Evolutionary conservation across 2,329 filamentous ascomycete species (phyloP).

Genomic region (Phaeosphaeria sp.): DNA sequence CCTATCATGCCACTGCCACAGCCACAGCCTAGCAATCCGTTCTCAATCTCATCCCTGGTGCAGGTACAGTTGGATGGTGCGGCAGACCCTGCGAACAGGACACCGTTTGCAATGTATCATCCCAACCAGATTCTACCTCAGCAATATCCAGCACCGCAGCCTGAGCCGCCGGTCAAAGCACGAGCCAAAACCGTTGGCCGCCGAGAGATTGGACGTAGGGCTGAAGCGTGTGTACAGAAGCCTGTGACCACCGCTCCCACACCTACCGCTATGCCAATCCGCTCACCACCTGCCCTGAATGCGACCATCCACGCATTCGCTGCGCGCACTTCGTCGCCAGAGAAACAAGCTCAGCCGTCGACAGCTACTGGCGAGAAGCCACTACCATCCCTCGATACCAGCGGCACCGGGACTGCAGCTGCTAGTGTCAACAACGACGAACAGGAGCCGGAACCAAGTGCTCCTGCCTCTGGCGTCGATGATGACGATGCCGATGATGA

Average conservation of each 20-base stretch:
- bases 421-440: conserved; percentile 45
- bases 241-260: conserved; percentile 39
- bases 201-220: conserved; percentile 64
- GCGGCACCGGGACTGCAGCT: conserved; percentile 51
- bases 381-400: conserved; percentile 23
- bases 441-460: conserved; percentile 54
- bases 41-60: conserved; percentile 42
- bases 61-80: conserved; percentile 18
- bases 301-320: conserved; percentile 21
- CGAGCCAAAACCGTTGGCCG: conserved; percentile 66
- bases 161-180: conserved; percentile 29
- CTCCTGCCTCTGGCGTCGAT: conserved; percentile 57
- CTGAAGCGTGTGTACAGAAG: conserved; percentile 62
- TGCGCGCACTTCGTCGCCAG: conserved; percentile 22
- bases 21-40: conserved; percentile 19
- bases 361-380: conserved; percentile 19
- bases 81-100: conserved; percentile 8
- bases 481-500: conserved; percentile 63
- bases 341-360: conserved; percentile 18
- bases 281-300: conserved; percentile 33
- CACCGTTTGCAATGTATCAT: conserved; percentile 35
- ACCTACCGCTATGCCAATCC: conserved; percentile 41
- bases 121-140: conserved; percentile 30
- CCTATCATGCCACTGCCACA: conserved; percentile 3
- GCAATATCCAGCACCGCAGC: conserved; percentile 19